Conservation (phyloP, 441 rosid genomes). For the Croton laevigatus region DNA sequence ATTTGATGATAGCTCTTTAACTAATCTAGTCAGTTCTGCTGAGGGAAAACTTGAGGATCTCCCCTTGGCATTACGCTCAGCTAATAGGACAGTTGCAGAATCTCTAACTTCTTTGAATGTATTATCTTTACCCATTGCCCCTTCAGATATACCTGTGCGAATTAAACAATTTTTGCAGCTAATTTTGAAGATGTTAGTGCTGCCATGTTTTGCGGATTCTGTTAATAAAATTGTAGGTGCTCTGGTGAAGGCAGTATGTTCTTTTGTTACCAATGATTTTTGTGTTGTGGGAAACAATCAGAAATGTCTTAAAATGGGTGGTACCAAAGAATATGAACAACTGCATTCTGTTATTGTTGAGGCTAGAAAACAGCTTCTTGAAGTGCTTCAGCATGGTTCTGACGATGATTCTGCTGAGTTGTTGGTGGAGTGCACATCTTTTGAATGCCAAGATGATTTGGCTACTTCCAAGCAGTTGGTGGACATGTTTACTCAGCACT, state of each 20-base stretch:
- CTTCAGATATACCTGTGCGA: conserved; percentile 59
- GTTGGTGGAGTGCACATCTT: conserved; percentile 41
- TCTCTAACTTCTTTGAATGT: conserved; percentile 60
- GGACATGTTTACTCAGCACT: conserved; percentile 46
- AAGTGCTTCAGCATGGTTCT: conserved; percentile 40
- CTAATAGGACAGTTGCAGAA: conserved; percentile 67
- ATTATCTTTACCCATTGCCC: conserved; percentile 54
- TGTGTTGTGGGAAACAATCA: conserved; percentile 37
- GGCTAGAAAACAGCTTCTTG: conserved; percentile 58
- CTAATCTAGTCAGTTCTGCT: conserved; percentile 77
- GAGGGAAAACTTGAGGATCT: conserved; percentile 93
- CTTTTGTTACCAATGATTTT: conserved; percentile 47
- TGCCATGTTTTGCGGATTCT: conserved; percentile 43
- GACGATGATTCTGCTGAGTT: conserved; percentile 42
- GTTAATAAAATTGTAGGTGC: conserved; percentile 48
- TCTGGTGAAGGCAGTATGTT: conserved; percentile 55
- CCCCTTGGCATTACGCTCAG: conserved; percentile 73
- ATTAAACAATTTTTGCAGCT: conserved; percentile 70
- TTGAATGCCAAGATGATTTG: conserved; percentile 51
- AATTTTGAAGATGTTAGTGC: conserved; percentile 55
- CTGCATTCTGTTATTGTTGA: conserved; percentile 38
- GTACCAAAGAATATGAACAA: conserved; percentile 42
- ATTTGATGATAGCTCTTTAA: conserved; percentile 87
- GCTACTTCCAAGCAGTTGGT: conserved; percentile 71
- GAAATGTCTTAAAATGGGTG: conserved; percentile 39